Conservation (phyloP, 495 filamentous ascomycete genomes). For the Hypoxylon subgilvum region DNA sequence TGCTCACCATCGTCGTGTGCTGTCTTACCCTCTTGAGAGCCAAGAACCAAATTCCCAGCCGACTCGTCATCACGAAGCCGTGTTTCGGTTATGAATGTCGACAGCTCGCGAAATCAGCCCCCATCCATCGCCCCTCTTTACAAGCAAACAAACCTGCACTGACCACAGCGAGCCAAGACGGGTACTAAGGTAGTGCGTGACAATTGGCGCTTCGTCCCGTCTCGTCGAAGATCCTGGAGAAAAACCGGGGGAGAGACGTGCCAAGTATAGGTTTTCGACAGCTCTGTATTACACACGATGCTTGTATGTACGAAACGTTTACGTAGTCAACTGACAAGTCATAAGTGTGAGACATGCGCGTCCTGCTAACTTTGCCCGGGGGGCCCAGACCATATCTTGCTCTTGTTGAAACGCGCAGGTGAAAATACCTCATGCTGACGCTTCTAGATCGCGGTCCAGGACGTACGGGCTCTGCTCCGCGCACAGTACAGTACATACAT, state of each 20-base stretch:
- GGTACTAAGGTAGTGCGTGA: constrained; percentile 36
- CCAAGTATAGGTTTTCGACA: constrained; percentile 17
- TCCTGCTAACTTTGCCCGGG: neutral
- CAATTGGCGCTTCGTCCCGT: constrained; percentile 32
- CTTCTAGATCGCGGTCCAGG: constrained; percentile 11
- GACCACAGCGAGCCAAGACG: constrained; percentile 34
- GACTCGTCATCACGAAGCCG: constrained; percentile 29
- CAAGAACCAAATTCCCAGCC: constrained; percentile 9
- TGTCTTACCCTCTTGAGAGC: constrained; percentile 30
- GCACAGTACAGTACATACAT: too few species aligned
- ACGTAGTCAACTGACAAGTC: constrained; percentile 11
- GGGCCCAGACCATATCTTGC: constrained; percentile 8
- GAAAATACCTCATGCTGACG: constrained; percentile 31
- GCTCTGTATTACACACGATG: neutral
- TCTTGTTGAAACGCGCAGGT: constrained; percentile 18
- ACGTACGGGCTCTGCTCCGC: constrained; percentile 7
- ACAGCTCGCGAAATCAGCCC: constrained; percentile 13
- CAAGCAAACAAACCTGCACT: constrained; percentile 21
- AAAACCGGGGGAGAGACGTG: neutral
- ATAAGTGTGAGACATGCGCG: constrained; percentile 21
- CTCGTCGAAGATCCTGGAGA: constrained; percentile 22
- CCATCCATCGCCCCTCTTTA: neutral
- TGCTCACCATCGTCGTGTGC: constrained; percentile 33
- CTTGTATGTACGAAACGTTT: too few species aligned
- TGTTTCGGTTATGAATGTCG: constrained; percentile 27